Evolutionary conservation across 2,329 filamentous ascomycete genomes (phyloP).

Genomic region (Rhinocladiella similis): DNA sequence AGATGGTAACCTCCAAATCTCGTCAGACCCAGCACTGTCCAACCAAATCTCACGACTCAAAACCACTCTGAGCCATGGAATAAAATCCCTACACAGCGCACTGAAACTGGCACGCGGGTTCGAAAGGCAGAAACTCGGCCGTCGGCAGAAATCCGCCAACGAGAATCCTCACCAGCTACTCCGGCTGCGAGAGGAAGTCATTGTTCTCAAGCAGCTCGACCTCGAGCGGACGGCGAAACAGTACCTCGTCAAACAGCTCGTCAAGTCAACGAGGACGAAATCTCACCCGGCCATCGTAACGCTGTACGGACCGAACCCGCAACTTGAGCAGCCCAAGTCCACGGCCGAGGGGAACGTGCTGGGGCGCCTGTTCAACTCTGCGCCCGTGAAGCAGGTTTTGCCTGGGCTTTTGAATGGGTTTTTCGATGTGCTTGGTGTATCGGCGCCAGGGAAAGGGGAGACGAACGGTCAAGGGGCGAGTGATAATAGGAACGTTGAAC

Average conservation of each 20-base stretch:
- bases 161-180: constrained; percentile 42
- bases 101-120: constrained; percentile 61
- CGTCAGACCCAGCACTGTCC: constrained; percentile 31
- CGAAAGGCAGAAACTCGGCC: constrained; percentile 63
- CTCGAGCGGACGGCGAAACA: constrained; percentile 50
- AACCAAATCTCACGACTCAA: constrained; percentile 41
- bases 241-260: constrained; percentile 58
- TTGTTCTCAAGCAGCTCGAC: constrained; percentile 58
- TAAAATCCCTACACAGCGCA: constrained; percentile 51
- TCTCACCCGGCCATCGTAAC: constrained; percentile 50
- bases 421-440: constrained; percentile 38
- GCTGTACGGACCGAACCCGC: constrained; percentile 37
- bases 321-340: constrained; percentile 42
- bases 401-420: constrained; percentile 47
- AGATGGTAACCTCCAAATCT: background rate
- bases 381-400: constrained; percentile 57
- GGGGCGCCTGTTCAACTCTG: constrained; percentile 61
- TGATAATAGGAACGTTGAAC: constrained; percentile 9
- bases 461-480: constrained; percentile 3
- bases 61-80: constrained; percentile 51
- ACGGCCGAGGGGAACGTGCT: constrained; percentile 57
- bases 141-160: constrained; percentile 57
- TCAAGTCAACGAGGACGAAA: constrained; percentile 58
- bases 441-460: background rate
- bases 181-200: constrained; percentile 56